Evolutionary conservation across 2,329 filamentous ascomycete species (phyloP).

Genomic region (Aspergillus oerlinghausenensis): DNA sequence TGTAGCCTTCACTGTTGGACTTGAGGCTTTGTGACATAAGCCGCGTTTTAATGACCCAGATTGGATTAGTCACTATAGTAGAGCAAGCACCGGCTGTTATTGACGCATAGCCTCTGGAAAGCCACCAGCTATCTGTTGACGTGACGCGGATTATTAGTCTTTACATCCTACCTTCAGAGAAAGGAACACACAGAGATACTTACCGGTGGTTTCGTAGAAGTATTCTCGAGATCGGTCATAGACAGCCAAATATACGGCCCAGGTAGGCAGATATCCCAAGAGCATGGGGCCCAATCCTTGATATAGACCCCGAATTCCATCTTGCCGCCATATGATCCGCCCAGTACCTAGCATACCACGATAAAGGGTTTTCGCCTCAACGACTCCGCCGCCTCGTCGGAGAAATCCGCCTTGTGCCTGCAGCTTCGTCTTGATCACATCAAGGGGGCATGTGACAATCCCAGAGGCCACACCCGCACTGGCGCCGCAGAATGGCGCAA

Average conservation of each 20-base stretch:
- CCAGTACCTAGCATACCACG: conserved; percentile 84
- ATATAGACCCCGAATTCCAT: conserved; percentile 87
- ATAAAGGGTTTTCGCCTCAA: conserved; percentile 60
- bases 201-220: conserved; percentile 64
- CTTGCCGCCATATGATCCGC: conserved; percentile 76
- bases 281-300: conserved; percentile 91
- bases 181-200: conserved; percentile 14
- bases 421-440: conserved; percentile 98
- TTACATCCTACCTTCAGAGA: neutral
- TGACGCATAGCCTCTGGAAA: conserved; percentile 83
- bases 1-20: conserved; percentile 48
- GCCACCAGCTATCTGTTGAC: conserved; percentile 63
- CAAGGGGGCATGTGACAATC: conserved; percentile 90
- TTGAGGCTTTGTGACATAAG: conserved; percentile 83
- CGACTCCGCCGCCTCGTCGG: conserved; percentile 37
- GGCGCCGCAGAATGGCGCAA: conserved; percentile 84
- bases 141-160: neutral
- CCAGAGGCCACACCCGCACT: conserved; percentile 88
- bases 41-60: conserved; percentile 98
- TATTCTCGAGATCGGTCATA: conserved; percentile 84
- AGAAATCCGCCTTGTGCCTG: conserved; percentile 87
- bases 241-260: conserved; percentile 96
- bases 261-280: conserved; percentile 91
- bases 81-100: conserved; percentile 87
- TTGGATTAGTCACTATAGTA: conserved; percentile 91